Base-by-base conservation (phyloP, 169 alveolate genomes). In the Plasmodium gallinaceum region DNA sequence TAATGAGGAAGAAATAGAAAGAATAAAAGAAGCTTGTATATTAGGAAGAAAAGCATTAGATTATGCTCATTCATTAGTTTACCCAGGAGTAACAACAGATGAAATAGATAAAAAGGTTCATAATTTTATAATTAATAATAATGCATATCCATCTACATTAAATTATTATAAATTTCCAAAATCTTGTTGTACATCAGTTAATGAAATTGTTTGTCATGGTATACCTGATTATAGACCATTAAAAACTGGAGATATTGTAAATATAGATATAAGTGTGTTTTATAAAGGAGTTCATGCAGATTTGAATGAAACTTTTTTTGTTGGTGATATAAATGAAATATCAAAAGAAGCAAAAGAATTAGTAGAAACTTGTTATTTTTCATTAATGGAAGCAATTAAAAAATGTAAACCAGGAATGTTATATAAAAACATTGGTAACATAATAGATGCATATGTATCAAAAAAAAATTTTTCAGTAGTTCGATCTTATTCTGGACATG, bases 131-230 rank as follows among this genome's bases (percentile, higher is more conserved):
- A 95, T 98, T 37, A 93, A 93, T 16, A 95, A 97, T 88, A 95
- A 97, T 91, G 99, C 98, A n/a, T 98, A 99, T 88, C 99, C 99
- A 5, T 97, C 99, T 7, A 99, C 99, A 18, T 93, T 99, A 64
- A 98, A 98, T 93, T 99, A 98, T 94, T 95, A 97, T 88, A 93
- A 94, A 51, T 99, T 98, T 92, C 99, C 99, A 8, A 98, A 98
- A 92, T 96, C 99, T 10, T 91, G 97, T 64, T 99, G 99, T 94
- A 97, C 99, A 39, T 96, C 99, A 46, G 99, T 98, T 14, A 99
- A 99, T 88, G 99, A 99, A 92, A 99, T 97, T 37, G 97, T 98
- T 22, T 98, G 99, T 88, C 99, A 99, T 93, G 99, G 99, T 26
- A 98, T 98, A 54, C 99, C 99, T 32, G 99, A 98, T 93, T 83